phyloP scores from a whole-genome alignment of 768 basidiomycete genomes.

The Hericium coralloides region DNA sequence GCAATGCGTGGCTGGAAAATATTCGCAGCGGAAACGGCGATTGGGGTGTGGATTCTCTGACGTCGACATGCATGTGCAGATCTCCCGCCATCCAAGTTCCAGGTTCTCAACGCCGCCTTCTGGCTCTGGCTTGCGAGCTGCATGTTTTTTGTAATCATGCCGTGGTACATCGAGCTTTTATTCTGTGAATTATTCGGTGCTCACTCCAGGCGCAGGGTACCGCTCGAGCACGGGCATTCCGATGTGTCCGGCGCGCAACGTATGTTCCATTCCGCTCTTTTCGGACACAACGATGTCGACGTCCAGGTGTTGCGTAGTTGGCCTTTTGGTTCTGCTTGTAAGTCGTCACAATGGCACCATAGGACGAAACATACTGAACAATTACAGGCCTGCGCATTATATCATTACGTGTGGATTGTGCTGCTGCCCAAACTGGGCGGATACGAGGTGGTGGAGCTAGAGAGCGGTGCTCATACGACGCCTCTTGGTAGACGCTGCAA shows the following conservation, averaged over 20 bases:
- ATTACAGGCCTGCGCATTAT: constrained; percentile 15
- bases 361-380: too few relatives aligned
- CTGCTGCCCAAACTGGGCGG: constrained; percentile 33
- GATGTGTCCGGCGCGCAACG: constrained; percentile 23
- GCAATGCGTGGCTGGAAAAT: constrained; percentile 10
- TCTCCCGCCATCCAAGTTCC: constrained; percentile 14
- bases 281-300: not conserved
- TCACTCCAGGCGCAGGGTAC: constrained; percentile 14
- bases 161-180: constrained; percentile 16
- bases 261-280: not conserved
- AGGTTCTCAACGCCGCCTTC: constrained; percentile 16
- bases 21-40: constrained; percentile 20
- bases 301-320: constrained; percentile 21
- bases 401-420: constrained; percentile 34
- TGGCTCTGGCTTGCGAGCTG: constrained; percentile 15
- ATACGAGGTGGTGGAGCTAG: constrained; percentile 33
- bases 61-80: constrained; percentile 17
- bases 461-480: constrained; percentile 7
- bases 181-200: not conserved
- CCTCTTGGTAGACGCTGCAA: constrained; percentile 4
- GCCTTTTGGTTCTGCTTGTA: constrained; percentile 18
- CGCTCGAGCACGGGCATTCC: constrained; percentile 18
- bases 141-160: constrained; percentile 26
- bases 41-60: constrained; percentile 25
- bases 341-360: not conserved